Base-by-base conservation (phyloP, 2,329 filamentous ascomycete genomes). In the Aspergillus awamori region DNA sequence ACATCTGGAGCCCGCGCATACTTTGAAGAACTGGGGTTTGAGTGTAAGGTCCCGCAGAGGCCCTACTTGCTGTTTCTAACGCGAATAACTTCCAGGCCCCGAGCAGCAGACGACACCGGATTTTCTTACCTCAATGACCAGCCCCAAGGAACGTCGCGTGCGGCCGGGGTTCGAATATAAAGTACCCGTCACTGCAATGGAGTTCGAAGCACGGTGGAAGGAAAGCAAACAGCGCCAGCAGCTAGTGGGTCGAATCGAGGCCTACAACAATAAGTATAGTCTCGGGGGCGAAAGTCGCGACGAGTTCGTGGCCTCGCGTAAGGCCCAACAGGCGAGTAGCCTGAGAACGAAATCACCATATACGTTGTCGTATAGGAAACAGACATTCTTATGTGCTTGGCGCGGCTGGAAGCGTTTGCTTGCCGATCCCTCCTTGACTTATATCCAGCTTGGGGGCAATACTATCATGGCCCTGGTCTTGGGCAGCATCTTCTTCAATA, bases 401-500 rank as follows among this genome's bases (percentile, higher is more conserved):
- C 88, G 93, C 70, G 92, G 91, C 4, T 93, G 87, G 79, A 84
- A 86, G 70, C 86, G 92, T 52, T 81, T 96, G 8, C 81, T 80
- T 48, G 90, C 88, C 52, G 92, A 96, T 69, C 88, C 89, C 17
- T 88, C 84, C 67, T 77, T 93, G 63, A 90, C 89, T 0, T 65
- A 92, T 17, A 86, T 86, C 30, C 81, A 86, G 57, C 81, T 85
- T 15, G 63, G 77, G 55, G 89, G 86, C 62, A 95, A 95, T 75
- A 83, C 87, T 47, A 74, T 84, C 67, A 89, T 93, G 84, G 82
- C 89, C 58, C 80, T 96, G 60, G 89, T 96, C 71, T 85, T 95
- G 60, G 80, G 88, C 49, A 89, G 87, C 64, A 86, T 95, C 65
- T 96, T 93, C 77, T 95, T 86, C 81, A 89, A 95, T 74, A 78